phyloP scores from a whole-genome alignment of 2,329 filamentous ascomycete genomes.

The Alternaria ethzedia region DNA sequence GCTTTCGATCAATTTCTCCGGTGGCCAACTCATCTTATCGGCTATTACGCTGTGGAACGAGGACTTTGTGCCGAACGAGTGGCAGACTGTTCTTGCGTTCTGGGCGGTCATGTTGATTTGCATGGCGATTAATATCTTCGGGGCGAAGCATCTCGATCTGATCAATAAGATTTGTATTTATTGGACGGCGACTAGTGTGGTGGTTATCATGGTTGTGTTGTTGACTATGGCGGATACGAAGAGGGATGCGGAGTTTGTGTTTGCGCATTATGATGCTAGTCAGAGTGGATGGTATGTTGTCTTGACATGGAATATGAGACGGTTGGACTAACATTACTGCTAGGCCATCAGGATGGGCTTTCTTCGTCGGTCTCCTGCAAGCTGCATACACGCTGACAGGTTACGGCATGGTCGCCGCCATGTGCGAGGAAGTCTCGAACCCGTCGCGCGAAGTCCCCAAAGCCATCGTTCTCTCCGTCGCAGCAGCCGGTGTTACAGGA shows the following conservation, averaged over 20 bases:
- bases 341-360: slow-evolving; percentile 71
- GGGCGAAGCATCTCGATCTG: slow-evolving; percentile 66
- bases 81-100: slow-evolving; percentile 74
- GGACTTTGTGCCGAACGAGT: slow-evolving; percentile 69
- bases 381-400: slow-evolving; percentile 67
- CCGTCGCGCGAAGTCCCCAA: slow-evolving; percentile 73
- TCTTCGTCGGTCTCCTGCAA: slow-evolving; percentile 74
- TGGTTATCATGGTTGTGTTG: slow-evolving; percentile 73
- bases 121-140: slow-evolving; percentile 70
- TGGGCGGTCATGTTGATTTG: slow-evolving; percentile 74
- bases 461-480: slow-evolving; percentile 73
- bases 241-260: slow-evolving; percentile 68
- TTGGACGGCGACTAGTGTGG: slow-evolving; percentile 70
- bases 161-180: slow-evolving; percentile 77
- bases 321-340: neutral
- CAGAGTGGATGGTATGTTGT: slow-evolving; percentile 64
- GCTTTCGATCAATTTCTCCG: slow-evolving; percentile 71
- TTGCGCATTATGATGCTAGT: slow-evolving; percentile 71
- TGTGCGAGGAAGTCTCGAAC: slow-evolving; percentile 76
- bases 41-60: slow-evolving; percentile 75
- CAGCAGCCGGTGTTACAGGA: slow-evolving; percentile 70
- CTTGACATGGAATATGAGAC: neutral
- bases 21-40: slow-evolving; percentile 66
- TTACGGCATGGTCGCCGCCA: slow-evolving; percentile 74
- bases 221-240: slow-evolving; percentile 65